Evolutionary conservation across 2,329 filamentous ascomycete genomes (phyloP), one percentile per base, ranked within the genome.

Genomic region (Trichoderma endophyticum): DNA sequence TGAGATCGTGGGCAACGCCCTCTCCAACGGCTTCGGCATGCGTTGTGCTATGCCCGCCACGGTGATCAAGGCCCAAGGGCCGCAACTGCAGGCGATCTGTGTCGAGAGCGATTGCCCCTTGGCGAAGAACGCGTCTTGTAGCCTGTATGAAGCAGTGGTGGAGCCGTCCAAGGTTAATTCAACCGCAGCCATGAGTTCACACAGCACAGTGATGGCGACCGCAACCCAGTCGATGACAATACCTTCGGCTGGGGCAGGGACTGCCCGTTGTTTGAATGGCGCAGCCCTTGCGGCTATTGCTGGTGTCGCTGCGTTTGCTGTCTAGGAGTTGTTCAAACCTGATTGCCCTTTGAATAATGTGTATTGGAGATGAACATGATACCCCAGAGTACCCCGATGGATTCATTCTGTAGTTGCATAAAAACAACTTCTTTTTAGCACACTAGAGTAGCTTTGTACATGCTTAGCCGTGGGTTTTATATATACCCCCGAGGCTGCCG

Each of bases 11-110:
- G 88, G 82, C 72, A 81, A 74, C 36, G 82, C 85, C 2, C 84
- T 91, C 59, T 84, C 80, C 73, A 77, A 77, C 26, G 76, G 85
- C 63, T 91, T 91, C 79, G 85, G 83, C 71, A 82, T 84, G 77
- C 82, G 83, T 66, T 91, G 89, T 79, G 78, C 81, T 3, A 82
- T 87, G 0, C 76, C 83, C 21, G 80, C 81, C 1, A 81, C 81
- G 3, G 82, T 86, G 64, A 82, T 88, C 69, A 80, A 83, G 24
- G 76, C 80, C 6, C 83, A 86, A 71, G 82, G 82, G 6, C 72
- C 82, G 11, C 82, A 86, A 75, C 80, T 87, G 26, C 87, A 90
- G 79, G 81, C 84, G 70, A 88, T 90, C 74, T 90, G 88, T 81
- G 85, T 85, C 74, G 83, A 82, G 51, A 67, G 75, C 8, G 80